Evolutionary conservation across 176 grass and related monocot genomes (phyloP), one percentile per base, ranked within the genome.

Genomic region (Bolboschoenus planiculmis): DNA sequence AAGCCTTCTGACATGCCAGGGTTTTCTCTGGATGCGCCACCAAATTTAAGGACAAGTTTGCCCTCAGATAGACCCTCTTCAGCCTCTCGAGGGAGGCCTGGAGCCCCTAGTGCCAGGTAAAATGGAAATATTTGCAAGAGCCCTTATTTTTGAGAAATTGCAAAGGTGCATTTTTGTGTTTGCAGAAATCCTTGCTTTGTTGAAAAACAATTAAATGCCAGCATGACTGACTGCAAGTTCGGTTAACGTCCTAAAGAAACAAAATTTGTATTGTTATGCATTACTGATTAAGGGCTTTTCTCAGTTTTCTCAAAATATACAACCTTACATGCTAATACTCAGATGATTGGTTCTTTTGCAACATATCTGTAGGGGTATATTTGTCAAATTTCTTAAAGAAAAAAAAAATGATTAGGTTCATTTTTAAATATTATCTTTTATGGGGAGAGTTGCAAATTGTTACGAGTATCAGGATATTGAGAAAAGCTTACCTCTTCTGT

Each of bases 1-100:
- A 98, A 93, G 64, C 96, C 96, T 46, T 90, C 90, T 64, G 90
- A 95, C 74, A 93, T 95, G 87, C 92, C 96, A 11, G 92, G 89
- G n/a, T 95, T 95, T 68, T 91, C 87, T 8, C 92, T 95, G 81
- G 89, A 95, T 33, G 92, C 87, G 0, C 92, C 92, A 18, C 87
- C 96, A 84, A 95, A 98, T 88, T 62, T 90, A 56, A 93, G 89
- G 76, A 98, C 96, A 15, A 91, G 92, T 0, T 77, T 98, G 51
- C 90, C 96, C 80, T 82, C 80, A 76, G 96, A 93, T 79, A 94
- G 92, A 65, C 90, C 96, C 65, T 88, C 87, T 65, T 93, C 92
- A 78, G 90, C 90, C n/a, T 95, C 91, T 56, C 86, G 96, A 7
- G 91, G 96, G 81, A 89, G 96, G 74, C 96, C 96, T 53, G 91